Evolutionary conservation across 1,284 basidiomycete genomes (phyloP).

Genomic region (Entoloma clypeatum): DNA sequence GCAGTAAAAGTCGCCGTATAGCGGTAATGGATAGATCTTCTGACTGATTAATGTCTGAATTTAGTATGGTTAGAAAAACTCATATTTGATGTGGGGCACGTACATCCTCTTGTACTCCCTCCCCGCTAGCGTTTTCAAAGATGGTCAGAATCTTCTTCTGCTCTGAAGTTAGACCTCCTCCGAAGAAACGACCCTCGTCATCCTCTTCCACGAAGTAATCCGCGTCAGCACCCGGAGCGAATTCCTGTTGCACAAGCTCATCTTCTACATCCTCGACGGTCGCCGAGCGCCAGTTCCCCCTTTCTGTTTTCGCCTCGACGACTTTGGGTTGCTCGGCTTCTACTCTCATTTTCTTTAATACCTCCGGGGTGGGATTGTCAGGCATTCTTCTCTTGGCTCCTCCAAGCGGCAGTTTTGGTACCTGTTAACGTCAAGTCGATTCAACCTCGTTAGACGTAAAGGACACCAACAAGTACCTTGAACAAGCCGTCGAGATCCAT

Average conservation of each 20-base stretch:
- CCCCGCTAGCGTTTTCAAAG: conserved; percentile 70
- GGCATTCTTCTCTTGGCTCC: conserved; percentile 77
- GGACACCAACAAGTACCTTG: conserved; percentile 48
- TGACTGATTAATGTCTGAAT: conserved; percentile 36
- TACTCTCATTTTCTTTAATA: conserved; percentile 74
- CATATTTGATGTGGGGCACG: conserved; percentile 27
- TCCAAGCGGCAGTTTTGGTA: conserved; percentile 63
- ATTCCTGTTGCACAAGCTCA: conserved; percentile 42
- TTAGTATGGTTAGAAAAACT: conserved; percentile 27
- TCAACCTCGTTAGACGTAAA: neutral
- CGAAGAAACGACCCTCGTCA: conserved; percentile 90
- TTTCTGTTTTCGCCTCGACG: conserved; percentile 8
- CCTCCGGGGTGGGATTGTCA: conserved; percentile 77
- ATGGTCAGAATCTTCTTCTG: conserved; percentile 91
- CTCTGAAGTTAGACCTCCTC: conserved; percentile 84
- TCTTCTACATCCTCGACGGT: conserved; percentile 59
- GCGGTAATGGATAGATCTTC: conserved; percentile 66
- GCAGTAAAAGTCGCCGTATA: conserved; percentile 72
- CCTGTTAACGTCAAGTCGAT: conserved; percentile 35
- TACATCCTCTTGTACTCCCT: conserved; percentile 67
- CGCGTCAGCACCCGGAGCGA: conserved; percentile 80
- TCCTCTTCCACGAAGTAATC: conserved; percentile 91
- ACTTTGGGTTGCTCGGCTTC: conserved; percentile 33
- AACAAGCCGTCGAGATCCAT: conserved; percentile 83
- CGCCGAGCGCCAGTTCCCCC: conserved; percentile 40